Conservation (phyloP, 2,329 filamentous ascomycete genomes). For the Colletotrichum sp. region DNA sequence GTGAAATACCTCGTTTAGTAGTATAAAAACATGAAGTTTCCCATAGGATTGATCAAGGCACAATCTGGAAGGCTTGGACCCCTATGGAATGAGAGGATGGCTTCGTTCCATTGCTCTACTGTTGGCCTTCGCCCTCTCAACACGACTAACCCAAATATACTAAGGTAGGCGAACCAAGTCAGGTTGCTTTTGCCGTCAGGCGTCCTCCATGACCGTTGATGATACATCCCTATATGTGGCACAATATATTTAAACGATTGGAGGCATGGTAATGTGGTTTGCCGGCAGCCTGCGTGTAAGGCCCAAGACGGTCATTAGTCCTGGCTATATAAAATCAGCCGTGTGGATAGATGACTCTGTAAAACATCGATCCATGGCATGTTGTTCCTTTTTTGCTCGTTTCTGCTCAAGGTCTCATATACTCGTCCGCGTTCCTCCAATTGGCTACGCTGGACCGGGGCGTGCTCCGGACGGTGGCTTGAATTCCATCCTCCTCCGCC, state of each 20-base stretch:
- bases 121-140: not conserved
- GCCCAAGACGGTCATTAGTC: not conserved
- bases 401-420: too few species aligned
- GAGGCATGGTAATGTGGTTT: too few species aligned
- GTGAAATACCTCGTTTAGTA: not conserved
- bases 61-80: not conserved
- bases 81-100: not conserved
- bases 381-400: too few species aligned
- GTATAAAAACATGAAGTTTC: not conserved
- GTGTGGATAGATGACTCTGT: too few species aligned
- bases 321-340: not conserved
- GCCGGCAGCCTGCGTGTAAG: not conserved
- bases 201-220: accelerated
- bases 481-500: not conserved
- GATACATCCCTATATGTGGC: accelerated
- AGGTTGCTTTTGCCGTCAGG: not conserved
- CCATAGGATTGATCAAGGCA: not conserved
- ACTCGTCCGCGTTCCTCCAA: not conserved
- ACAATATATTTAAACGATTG: too few species aligned
- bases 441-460: not conserved
- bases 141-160: too few species aligned
- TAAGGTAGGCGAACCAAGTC: not conserved
- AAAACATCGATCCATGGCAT: too few species aligned
- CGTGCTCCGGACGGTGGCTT: not conserved
- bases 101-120: not conserved